phyloP scores from a whole-genome alignment of 768 basidiomycete species.

The Dacryopinax primogenitus region DNA sequence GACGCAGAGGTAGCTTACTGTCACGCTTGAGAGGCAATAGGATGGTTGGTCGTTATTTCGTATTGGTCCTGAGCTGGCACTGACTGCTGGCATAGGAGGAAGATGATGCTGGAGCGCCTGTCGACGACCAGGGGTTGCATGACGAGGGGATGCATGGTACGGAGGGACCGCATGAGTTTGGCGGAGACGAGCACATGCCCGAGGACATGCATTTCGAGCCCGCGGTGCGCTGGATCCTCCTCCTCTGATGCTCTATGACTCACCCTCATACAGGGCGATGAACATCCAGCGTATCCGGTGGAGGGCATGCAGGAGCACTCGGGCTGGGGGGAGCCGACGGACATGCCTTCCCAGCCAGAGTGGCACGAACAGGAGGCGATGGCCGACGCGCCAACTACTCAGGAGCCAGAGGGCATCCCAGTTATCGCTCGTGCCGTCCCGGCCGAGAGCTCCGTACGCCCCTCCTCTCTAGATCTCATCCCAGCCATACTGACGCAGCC shows the following conservation, averaged over 20 bases:
- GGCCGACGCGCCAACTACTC: not conserved
- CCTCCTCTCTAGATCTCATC: not conserved
- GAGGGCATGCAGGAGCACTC: not conserved
- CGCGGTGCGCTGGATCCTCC: not conserved
- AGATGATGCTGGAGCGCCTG: not conserved
- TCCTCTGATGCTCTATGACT: not conserved
- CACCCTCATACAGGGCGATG: not conserved
- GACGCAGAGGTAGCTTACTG: constrained; percentile 1
- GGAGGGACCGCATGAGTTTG: not conserved
- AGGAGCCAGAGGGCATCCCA: not conserved
- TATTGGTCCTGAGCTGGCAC: not conserved
- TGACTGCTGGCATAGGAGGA: constrained; percentile 4
- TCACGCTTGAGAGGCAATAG: not conserved
- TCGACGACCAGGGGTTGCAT: not conserved
- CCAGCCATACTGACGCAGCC: not conserved
- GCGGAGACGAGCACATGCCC: not conserved
- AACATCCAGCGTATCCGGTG: not conserved
- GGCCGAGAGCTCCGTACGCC: not conserved
- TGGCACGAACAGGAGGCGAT: not conserved
- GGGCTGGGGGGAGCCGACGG: not conserved
- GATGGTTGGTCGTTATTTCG: not conserved
- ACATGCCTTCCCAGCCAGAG: not conserved
- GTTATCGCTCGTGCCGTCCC: not conserved
- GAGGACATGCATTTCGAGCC: not conserved
- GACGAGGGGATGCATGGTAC: not conserved